Evolutionary conservation across 2,329 filamentous ascomycete genomes (phyloP).

Genomic region (Diaporthe eres): DNA sequence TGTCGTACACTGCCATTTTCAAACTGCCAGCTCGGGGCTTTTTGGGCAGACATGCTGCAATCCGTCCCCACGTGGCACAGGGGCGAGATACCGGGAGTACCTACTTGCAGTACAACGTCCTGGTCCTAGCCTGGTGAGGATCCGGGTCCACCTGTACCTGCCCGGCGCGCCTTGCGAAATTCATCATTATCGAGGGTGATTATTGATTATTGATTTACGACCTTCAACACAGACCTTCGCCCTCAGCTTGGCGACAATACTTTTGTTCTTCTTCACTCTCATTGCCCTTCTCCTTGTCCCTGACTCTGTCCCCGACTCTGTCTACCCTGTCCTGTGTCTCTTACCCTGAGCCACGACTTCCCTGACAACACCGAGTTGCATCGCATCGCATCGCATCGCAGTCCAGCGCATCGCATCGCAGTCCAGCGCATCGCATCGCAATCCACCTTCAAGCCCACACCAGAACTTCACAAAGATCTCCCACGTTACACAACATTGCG

Average conservation of each 20-base stretch:
- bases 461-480: background rate
- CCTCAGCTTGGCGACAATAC: conserved; percentile 31
- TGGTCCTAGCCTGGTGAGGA: background rate
- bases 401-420: conserved; percentile 3
- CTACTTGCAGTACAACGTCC: background rate
- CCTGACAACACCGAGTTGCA: background rate
- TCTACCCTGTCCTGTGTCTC: background rate
- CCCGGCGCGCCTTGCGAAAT: conserved; percentile 26
- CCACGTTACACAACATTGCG: conserved; percentile 7
- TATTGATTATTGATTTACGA: conserved; percentile 34
- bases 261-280: background rate
- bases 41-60: conserved; percentile 13
- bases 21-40: background rate
- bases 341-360: background rate
- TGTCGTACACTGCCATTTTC: background rate
- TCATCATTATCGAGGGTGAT: conserved; percentile 32
- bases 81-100: background rate
- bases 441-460: background rate
- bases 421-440: background rate
- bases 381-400: background rate
- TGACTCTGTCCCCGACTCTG: background rate
- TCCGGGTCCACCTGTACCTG: conserved; percentile 27
- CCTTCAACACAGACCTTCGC: conserved; percentile 28
- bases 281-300: background rate
- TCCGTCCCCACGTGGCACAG: conserved; percentile 23